Conservation (phyloP, 257 asterid genomes). For the Plectranthus barbatus region DNA sequence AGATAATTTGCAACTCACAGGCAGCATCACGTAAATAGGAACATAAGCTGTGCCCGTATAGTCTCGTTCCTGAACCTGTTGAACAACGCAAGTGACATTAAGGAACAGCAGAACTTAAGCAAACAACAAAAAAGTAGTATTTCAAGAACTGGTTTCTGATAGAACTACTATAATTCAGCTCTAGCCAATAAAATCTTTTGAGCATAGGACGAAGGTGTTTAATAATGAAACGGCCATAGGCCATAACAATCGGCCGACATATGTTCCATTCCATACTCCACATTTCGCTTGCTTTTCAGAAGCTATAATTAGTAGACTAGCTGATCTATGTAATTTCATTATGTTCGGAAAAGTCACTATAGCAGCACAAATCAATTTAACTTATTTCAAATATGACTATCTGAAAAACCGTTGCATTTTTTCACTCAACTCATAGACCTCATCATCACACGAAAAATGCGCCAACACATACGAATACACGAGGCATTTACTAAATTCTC, state of each 20-base stretch:
- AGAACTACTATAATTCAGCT: background rate
- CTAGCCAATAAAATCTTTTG: background rate
- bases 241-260: background rate
- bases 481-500: background rate
- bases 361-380: background rate
- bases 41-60: slow-evolving; percentile 58
- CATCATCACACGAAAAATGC: background rate
- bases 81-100: slow-evolving; percentile 15
- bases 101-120: background rate
- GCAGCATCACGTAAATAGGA: slow-evolving; percentile 66
- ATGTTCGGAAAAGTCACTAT: background rate
- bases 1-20: slow-evolving; percentile 41
- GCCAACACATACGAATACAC: background rate
- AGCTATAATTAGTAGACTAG: background rate
- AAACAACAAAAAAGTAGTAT: background rate
- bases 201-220: slow-evolving; percentile 2
- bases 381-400: background rate
- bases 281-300: slow-evolving; percentile 1
- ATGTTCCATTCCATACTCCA: background rate
- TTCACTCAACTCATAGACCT: background rate
- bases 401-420: background rate
- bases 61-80: slow-evolving; percentile 42
- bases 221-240: background rate
- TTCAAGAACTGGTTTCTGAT: background rate
- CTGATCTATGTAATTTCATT: background rate